phyloP scores from a whole-genome alignment of 768 basidiomycete genomes.

The Asterophora parasitica region DNA sequence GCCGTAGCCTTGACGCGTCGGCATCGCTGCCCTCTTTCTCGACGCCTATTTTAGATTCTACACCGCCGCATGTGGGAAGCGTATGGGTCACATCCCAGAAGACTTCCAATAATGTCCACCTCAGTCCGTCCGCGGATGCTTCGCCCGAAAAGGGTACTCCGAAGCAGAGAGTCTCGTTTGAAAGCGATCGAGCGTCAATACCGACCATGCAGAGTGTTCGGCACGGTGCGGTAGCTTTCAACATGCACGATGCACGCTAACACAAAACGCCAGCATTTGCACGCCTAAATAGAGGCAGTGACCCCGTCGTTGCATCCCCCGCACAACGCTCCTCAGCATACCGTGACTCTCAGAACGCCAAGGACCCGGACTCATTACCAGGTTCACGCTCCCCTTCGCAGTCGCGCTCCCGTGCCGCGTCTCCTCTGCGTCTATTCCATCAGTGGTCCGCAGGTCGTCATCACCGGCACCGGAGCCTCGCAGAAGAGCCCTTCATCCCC shows the following conservation, averaged over 20 bases:
- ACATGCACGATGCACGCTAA: neutral
- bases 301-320: slow-evolving; percentile 30
- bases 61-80: slow-evolving; percentile 15
- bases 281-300: slow-evolving; percentile 28
- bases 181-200: slow-evolving; percentile 43
- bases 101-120: too few relatives aligned
- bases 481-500: slow-evolving; percentile 53
- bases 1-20: slow-evolving; percentile 39
- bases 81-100: slow-evolving; percentile 4
- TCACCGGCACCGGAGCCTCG: slow-evolving; percentile 30
- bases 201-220: slow-evolving; percentile 33
- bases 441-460: slow-evolving; percentile 48
- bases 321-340: slow-evolving; percentile 25
- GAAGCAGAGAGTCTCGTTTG: slow-evolving; percentile 50
- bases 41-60: slow-evolving; percentile 21
- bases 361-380: slow-evolving; percentile 19
- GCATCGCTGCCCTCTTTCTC: slow-evolving; percentile 38
- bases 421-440: slow-evolving; percentile 57
- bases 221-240: slow-evolving; percentile 27
- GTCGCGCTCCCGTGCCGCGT: slow-evolving; percentile 48
- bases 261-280: slow-evolving; percentile 22
- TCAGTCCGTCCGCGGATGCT: slow-evolving; percentile 27
- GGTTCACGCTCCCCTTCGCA: slow-evolving; percentile 44
- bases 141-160: slow-evolving; percentile 40
- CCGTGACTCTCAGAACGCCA: slow-evolving; percentile 15